Base-by-base conservation (phyloP, 2,329 filamentous ascomycete species). In the Chrysoporthe deuterocubensis region DNA sequence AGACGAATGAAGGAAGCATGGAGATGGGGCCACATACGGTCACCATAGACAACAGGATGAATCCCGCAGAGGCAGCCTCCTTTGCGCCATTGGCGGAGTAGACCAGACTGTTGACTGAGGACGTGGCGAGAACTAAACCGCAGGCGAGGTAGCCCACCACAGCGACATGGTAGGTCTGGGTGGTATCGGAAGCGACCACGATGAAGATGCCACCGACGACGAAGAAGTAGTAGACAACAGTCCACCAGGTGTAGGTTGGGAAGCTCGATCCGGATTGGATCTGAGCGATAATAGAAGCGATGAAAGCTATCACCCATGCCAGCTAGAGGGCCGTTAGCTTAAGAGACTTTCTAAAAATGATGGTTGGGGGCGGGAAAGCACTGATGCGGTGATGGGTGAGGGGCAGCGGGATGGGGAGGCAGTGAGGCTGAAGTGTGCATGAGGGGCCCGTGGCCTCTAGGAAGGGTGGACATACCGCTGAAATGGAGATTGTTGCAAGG, bases 161-260 rank as follows among this genome's bases (percentile, higher is more conserved):
- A 42, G 95, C 96, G 70, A 97, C 92, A 78, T 96, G 92, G 79
- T 98, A 99, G 21, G 92, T 95, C 74, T 94, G 89, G 69, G 92
- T 89, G 6, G 92, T 89, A 78, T 97, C 92, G 62, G 92, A 93
- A 54, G 92, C 94, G 73, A 97, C 89, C 13, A 96, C 92, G 71
- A 95, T 82, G 58, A 92, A 90, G 65, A 98, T 87, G 64, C 92
- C 94, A 43, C 90, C 75, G 71, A 97, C 96, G 74, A 92, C 85
- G 78, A 92, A 93, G 65, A 98, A 84, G 84, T 92, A 93, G 81
- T 94, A 98, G 68, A 92, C 90, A 67, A 94, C 84, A 0, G 91
- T 87, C 92, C 95, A 99, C 95, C 96, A 99, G 32, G 92, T 90
- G 78, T 94, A 97, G 71, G 93, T 92, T 16, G 94, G 93, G 75